A percentile compares a stretch with the other conserved stretches of the same genome.
Conservation (phyloP, 2,329 filamentous ascomycete species). For the Metarhizium rileyi region DNA sequence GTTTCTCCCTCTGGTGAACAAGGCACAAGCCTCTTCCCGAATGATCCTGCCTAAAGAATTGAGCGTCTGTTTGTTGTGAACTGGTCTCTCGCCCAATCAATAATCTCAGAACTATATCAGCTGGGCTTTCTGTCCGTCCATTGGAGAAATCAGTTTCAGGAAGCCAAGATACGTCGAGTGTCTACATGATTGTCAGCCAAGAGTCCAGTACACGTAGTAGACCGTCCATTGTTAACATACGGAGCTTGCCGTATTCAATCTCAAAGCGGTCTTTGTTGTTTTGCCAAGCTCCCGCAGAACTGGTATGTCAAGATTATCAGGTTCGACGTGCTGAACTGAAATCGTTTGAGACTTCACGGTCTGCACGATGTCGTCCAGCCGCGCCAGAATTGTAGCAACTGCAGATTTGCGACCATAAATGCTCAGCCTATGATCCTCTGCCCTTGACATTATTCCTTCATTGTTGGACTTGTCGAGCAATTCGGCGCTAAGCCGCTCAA, state of each 20-base stretch:
- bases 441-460: constrained; percentile 19
- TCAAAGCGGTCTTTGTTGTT: constrained; percentile 24
- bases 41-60: constrained; percentile 12
- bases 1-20: constrained; percentile 19
- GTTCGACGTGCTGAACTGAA: constrained; percentile 13
- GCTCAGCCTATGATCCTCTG: constrained; percentile 15
- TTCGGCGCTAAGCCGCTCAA: constrained; percentile 19
- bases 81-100: constrained; percentile 21
- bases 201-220: not conserved
- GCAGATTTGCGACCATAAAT: constrained; percentile 22
- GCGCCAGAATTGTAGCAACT: constrained; percentile 23
- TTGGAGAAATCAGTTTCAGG: constrained; percentile 12
- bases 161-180: constrained; percentile 34
- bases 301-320: constrained; percentile 8
- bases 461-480: constrained; percentile 21
- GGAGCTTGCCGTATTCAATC: constrained; percentile 8
- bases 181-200: constrained; percentile 11
- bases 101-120: constrained; percentile 37
- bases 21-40: constrained; percentile 11
- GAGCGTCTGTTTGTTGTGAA: constrained; percentile 6
- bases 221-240: constrained; percentile 11
- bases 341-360: constrained; percentile 18
- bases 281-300: constrained; percentile 21
- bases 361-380: constrained; percentile 22
- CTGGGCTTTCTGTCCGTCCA: constrained; percentile 26